These are phyloP conservation scores for Phialophora verrucosa DNA, from an alignment of 2,329 filamentous ascomycete genomes.

Conservation along the genomic window DNA sequence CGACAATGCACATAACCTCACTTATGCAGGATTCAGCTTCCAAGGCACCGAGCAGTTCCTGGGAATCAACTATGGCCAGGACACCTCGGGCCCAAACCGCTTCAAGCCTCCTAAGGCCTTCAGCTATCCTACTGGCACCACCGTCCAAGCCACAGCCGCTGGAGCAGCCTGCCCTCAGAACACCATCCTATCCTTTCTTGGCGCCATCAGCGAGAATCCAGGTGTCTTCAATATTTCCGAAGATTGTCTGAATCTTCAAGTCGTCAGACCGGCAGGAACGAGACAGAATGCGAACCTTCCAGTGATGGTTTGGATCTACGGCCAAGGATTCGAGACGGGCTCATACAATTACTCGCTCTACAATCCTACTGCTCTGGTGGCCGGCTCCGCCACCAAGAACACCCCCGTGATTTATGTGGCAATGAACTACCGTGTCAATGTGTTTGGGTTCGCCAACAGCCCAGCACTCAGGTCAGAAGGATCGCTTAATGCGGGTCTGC, in stretches of 20 bases:
- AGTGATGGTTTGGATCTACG: conserved; percentile 42
- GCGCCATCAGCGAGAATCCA: conserved; percentile 20
- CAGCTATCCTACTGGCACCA: conserved; percentile 38
- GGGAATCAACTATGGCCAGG: conserved; percentile 41
- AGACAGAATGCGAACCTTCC: conserved; percentile 39
- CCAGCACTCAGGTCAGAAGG: conserved; percentile 38
- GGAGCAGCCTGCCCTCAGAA: conserved; percentile 40
- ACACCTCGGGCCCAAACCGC: conserved; percentile 41
- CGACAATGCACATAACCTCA: conserved; percentile 26
- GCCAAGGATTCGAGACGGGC: conserved; percentile 26
- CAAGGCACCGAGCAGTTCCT: conserved; percentile 40
- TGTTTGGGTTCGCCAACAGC: conserved; percentile 48
- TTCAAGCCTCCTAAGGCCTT: conserved; percentile 41
- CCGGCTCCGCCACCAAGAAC: conserved; percentile 22
- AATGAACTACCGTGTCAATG: conserved; percentile 34
- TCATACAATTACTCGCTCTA: conserved; percentile 27
- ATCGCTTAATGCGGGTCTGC: conserved; percentile 48
- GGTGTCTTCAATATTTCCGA: conserved; percentile 41
- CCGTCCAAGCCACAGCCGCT: conserved; percentile 37
- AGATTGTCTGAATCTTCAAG: conserved; percentile 45
- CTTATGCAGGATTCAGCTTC: conserved; percentile 36
- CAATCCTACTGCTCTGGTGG: conserved; percentile 29
- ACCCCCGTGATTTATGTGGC: conserved; percentile 31
- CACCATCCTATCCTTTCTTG: conserved; percentile 20
- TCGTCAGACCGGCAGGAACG: conserved; percentile 31